Percentiles rank a stretch among this genome's conserved stretches.
phyloP scores from a whole-genome alignment of 2,329 filamentous ascomycete species.

The Aureobasidium sp. region DNA sequence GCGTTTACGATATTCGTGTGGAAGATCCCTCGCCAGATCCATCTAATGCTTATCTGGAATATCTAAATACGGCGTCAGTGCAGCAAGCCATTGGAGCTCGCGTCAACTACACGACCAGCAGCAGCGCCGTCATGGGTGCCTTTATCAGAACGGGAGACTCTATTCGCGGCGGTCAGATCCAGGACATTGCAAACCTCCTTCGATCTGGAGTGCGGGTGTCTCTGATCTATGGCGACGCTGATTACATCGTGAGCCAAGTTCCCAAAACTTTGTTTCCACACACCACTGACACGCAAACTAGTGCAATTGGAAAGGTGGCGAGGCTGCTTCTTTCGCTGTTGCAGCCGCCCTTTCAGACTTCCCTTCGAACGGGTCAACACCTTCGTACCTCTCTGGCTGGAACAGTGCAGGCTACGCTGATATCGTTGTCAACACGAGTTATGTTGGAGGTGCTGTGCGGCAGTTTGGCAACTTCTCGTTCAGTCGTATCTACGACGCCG shows the following conservation, averaged over 20 bases:
- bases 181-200: constrained; percentile 38
- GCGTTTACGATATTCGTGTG: constrained; percentile 42
- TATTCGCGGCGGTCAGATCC: constrained; percentile 33
- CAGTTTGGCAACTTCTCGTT: constrained; percentile 64
- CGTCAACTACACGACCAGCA: constrained; percentile 44
- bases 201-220: constrained; percentile 49
- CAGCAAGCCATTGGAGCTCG: constrained; percentile 44
- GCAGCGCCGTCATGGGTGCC: constrained; percentile 32
- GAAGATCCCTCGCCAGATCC: constrained; percentile 30
- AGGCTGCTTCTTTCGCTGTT: constrained; percentile 61
- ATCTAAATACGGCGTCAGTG: constrained; percentile 42
- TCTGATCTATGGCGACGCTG: constrained; percentile 61
- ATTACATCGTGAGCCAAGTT: constrained; percentile 33
- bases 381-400: constrained; percentile 50
- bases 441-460: constrained; percentile 57
- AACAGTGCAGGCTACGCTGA: constrained; percentile 62
- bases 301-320: constrained; percentile 63
- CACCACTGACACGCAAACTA: not conserved
- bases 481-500: constrained; percentile 45
- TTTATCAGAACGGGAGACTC: constrained; percentile 41
- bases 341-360: constrained; percentile 29
- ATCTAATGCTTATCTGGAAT: constrained; percentile 41
- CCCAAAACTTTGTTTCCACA: not conserved
- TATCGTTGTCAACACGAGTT: constrained; percentile 60
- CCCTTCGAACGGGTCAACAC: constrained; percentile 26